Evolutionary conservation across 2,329 filamentous ascomycete species (phyloP).

Genomic region (Ramularia endophylla): DNA sequence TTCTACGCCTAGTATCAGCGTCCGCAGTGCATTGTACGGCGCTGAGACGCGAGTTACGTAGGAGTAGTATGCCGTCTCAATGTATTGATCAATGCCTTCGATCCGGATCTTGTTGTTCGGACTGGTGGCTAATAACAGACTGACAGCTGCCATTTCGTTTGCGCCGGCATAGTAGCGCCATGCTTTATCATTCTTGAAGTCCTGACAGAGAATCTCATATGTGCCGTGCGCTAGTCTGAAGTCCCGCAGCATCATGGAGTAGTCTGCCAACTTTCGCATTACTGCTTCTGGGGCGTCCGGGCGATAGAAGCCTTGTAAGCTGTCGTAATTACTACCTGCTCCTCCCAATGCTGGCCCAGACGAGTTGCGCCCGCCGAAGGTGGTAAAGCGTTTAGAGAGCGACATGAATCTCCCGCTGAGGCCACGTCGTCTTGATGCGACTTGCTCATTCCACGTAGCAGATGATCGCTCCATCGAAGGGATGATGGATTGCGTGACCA

Average conservation of each 20-base stretch:
- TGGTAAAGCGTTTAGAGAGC: constrained; percentile 81
- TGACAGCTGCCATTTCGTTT: constrained; percentile 90
- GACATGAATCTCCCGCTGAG: constrained; percentile 92
- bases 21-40: constrained; percentile 74
- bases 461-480: constrained; percentile 94
- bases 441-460: constrained; percentile 93
- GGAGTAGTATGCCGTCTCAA: constrained; percentile 87
- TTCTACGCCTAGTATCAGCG: constrained; percentile 70
- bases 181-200: constrained; percentile 92
- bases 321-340: constrained; percentile 67
- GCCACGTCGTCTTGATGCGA: constrained; percentile 82
- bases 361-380: constrained; percentile 63
- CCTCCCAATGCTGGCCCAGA: constrained; percentile 44
- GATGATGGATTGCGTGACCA: constrained; percentile 90
- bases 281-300: constrained; percentile 81
- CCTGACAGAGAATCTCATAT: constrained; percentile 81
- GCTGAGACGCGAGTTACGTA: constrained; percentile 80
- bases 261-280: constrained; percentile 90
- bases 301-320: constrained; percentile 70
- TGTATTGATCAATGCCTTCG: constrained; percentile 77
- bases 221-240: constrained; percentile 89
- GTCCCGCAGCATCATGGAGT: constrained; percentile 93
- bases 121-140: constrained; percentile 70
- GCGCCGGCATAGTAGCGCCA: constrained; percentile 93
- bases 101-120: constrained; percentile 67